phyloP scores from a whole-genome alignment of 2,329 filamentous ascomycete species.

The Fusarium staphyleae region DNA sequence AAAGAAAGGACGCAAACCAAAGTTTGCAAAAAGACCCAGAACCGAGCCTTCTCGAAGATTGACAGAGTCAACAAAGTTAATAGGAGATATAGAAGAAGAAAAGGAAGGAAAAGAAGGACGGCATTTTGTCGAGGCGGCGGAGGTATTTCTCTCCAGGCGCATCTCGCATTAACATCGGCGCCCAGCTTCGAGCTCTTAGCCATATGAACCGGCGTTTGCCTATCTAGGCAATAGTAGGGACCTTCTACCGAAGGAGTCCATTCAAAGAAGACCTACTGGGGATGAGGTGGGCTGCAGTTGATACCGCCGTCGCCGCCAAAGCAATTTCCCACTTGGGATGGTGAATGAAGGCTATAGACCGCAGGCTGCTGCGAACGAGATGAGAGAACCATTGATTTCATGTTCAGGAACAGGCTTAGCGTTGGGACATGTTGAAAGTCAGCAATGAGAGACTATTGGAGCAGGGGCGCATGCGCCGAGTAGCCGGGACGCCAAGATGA shows the following conservation, averaged over 20 bases:
- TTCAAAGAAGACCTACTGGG: constrained; percentile 8
- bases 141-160: constrained; percentile 5
- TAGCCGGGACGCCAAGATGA: constrained; percentile 24
- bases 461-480: constrained; percentile 17
- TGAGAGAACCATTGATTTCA: constrained; percentile 11
- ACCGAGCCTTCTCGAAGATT: constrained; percentile 43
- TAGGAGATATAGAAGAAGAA: constrained; percentile 17
- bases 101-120: constrained; percentile 45
- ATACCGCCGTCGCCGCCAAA: constrained; percentile 7
- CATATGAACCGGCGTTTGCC: constrained; percentile 36
- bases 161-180: constrained; percentile 13
- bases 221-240: constrained; percentile 25
- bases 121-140: constrained; percentile 11
- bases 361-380: constrained; percentile 14
- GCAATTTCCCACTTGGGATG: constrained; percentile 32
- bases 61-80: constrained; percentile 38
- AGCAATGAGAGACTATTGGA: constrained; percentile 21
- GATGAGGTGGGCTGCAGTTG: constrained; percentile 8
- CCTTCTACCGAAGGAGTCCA: constrained; percentile 11
- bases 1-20: constrained; percentile 53
- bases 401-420: constrained; percentile 47
- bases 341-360: constrained; percentile 5
- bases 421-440: constrained; percentile 17
- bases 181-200: constrained; percentile 14
- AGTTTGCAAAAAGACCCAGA: constrained; percentile 45